These are phyloP conservation scores for Lasiodiplodia hormozganensis DNA, from an alignment of 2,329 filamentous ascomycete species.

Conservation along the genomic window DNA sequence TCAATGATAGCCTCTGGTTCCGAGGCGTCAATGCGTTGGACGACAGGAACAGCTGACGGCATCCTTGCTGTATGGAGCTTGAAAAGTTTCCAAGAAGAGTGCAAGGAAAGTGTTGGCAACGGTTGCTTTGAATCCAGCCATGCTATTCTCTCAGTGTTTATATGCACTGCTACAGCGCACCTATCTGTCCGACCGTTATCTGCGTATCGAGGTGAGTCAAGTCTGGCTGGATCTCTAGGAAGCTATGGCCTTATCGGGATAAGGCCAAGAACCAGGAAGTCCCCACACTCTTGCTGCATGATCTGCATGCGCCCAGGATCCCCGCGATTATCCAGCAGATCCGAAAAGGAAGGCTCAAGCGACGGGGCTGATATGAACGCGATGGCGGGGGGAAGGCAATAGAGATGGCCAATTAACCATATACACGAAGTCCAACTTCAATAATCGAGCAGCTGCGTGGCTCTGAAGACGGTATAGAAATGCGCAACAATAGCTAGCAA, in stretches of 20 bases:
- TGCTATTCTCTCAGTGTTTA: not conserved
- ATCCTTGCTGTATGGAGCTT: not conserved
- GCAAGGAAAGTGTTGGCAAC: not conserved
- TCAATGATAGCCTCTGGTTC: conserved; percentile 20
- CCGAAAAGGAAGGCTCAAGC: conserved; percentile 3
- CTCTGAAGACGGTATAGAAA: not conserved
- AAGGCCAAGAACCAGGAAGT: not conserved
- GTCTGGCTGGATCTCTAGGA: not conserved
- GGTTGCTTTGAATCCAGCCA: not conserved
- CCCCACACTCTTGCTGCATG: not conserved
- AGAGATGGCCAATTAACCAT: not conserved
- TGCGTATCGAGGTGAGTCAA: not conserved
- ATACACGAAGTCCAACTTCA: not conserved
- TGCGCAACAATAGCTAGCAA: not conserved
- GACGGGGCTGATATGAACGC: not conserved
- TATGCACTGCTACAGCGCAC: not conserved
- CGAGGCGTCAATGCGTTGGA: conserved; percentile 9
- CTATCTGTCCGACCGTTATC: not conserved
- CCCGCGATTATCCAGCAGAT: not conserved
- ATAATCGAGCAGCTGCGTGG: not conserved
- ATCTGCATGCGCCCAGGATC: not conserved
- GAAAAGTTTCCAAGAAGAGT: not conserved
- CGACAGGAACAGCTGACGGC: conserved; percentile 14
- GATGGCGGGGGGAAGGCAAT: not conserved
- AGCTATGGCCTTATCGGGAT: not conserved